Evolutionary conservation across 228 moss, liverwort and hornwort genomes (phyloP).

Genomic region (Sphagnum magellanicum): DNA sequence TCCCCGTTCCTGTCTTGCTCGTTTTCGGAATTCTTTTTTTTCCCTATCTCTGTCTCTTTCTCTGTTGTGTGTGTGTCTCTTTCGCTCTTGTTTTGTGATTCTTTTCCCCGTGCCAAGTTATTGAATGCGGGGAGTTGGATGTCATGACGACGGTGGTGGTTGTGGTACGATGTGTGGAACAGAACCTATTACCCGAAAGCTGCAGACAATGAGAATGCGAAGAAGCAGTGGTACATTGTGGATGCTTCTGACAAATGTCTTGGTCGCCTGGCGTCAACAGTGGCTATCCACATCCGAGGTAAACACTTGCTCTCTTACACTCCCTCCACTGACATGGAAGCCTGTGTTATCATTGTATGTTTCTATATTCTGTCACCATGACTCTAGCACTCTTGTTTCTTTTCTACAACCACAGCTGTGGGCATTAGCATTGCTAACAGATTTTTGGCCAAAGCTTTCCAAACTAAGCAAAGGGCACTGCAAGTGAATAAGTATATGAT

Average conservation of each 20-base stretch:
- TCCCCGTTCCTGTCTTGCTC: background rate
- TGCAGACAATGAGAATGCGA: constrained; percentile 60
- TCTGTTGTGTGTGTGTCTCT: no score
- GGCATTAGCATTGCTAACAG: no score
- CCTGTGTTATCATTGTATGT: constrained; percentile 65
- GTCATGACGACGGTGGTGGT: background rate
- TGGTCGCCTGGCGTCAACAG: constrained; percentile 63
- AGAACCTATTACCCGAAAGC: constrained; percentile 76
- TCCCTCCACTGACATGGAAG: constrained; percentile 74
- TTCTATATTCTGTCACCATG: background rate
- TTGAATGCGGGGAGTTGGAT: no score
- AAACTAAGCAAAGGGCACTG: no score
- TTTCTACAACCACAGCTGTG: background rate
- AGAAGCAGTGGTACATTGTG: constrained; percentile 86
- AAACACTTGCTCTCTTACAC: constrained; percentile 62
- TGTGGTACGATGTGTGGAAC: constrained; percentile 73
- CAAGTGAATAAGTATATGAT: no score
- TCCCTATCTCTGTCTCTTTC: no score
- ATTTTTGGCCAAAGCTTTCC: no score
- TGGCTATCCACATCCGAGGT: constrained; percentile 69
- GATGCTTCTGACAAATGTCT: constrained; percentile 79
- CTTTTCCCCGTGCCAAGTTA: no score
- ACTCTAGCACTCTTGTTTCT: background rate
- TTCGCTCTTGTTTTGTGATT: no score
- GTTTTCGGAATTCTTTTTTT: background rate